A percentile compares a stretch with the other conserved stretches of the same genome.
phyloP scores from a whole-genome alignment of 108 stramenopile genomes.

The Conticribra weissflogii region DNA sequence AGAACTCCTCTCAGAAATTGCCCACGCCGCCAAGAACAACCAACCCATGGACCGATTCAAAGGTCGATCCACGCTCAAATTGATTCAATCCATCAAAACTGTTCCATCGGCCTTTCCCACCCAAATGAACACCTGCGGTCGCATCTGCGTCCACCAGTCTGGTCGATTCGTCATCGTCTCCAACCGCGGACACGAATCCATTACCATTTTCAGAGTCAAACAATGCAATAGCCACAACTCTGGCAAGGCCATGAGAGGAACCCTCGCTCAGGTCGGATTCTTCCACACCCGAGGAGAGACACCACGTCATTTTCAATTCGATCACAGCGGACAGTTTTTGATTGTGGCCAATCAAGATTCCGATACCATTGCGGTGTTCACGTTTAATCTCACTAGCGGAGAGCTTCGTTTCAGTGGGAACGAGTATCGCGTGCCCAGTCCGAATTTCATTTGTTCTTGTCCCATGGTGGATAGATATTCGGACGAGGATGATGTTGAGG shows the following conservation, averaged over 20 bases:
- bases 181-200: constrained; percentile 95
- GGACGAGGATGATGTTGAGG: constrained; percentile 21
- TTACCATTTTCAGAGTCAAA: constrained; percentile 85
- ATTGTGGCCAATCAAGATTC: constrained; percentile 96
- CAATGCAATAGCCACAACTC: constrained; percentile 36
- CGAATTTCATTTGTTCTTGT: constrained; percentile 93
- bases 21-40: constrained; percentile 57
- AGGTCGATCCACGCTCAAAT: constrained; percentile 72
- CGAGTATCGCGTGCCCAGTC: constrained; percentile 89
- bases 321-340: constrained; percentile 86
- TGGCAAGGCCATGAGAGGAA: constrained; percentile 63
- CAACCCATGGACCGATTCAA: constrained; percentile 74
- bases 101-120: constrained; percentile 89
- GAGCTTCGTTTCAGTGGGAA: constrained; percentile 90
- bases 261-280: constrained; percentile 79
- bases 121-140: constrained; percentile 92
- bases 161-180: constrained; percentile 91
- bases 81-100: constrained; percentile 90
- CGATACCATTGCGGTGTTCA: constrained; percentile 87
- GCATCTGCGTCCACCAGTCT: constrained; percentile 87
- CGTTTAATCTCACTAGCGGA: constrained; percentile 85
- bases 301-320: constrained; percentile 95
- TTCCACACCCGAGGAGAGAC: constrained; percentile 95
- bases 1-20: constrained; percentile 69
- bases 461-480: constrained; percentile 48